Evolutionary conservation across 1,284 basidiomycete species (phyloP), one percentile per base, ranked within the genome.

Genomic region (Leccinum griseonigrum): DNA sequence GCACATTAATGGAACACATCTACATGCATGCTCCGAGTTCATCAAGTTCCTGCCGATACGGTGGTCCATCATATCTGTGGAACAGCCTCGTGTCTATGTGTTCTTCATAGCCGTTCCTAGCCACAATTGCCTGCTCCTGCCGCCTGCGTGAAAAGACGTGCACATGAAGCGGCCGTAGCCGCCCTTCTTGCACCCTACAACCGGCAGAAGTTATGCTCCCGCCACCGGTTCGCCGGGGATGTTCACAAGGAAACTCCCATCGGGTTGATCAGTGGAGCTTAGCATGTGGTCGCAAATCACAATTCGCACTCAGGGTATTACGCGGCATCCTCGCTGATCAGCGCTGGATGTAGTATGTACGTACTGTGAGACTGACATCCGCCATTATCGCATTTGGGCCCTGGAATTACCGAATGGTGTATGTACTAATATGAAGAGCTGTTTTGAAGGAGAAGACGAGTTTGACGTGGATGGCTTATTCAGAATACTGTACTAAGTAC

Each of bases 111-210:
- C 29, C 10, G n/a, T 56, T 38, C 32, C 22, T 28, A n/a, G 22
- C 22, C 28, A 10, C n/a, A 13, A 48, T 13, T 48, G 43, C 43
- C 11, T 32, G 52, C 40, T 29, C 56, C 40, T 61, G 57, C 11
- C 43, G 43, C 46, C 22, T 22, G 46, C 46, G 9, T 13, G 29
- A 36, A 40, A 43, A 43, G 40, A 31, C 14, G 6, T 26, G 28
- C 5, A 11, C 40, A 34, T 13, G 22, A 48, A 29, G 34, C 22
- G 14, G 43, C 29, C 22, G 58, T 61, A 14, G 29, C 38, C 34
- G 34, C 16, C 16, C 6, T 51, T 32, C 11, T 62, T 43, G 29
- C 34, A 51, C 54, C 61, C 51, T 59, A 56, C 62, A 36, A 46
- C 61, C 61, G 55, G 32, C 46, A 26, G 16, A 60, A 36, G 18